Conservation (phyloP, 2,329 filamentous ascomycete genomes). For the Calycina herbarum region DNA sequence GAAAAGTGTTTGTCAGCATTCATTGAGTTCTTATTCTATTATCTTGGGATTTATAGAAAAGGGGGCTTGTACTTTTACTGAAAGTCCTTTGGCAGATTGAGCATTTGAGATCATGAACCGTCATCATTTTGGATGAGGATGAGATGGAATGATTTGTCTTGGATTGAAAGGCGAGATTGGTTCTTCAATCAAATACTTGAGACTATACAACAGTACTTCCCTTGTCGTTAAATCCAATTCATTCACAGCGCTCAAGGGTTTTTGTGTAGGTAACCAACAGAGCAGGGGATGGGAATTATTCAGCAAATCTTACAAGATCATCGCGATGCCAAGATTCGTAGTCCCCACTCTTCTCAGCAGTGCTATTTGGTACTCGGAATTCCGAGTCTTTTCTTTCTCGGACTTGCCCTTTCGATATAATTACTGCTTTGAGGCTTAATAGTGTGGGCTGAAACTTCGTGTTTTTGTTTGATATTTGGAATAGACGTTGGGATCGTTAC, state of each 20-base stretch:
- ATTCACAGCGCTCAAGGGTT: neutral
- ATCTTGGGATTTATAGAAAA: neutral
- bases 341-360: neutral
- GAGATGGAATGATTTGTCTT: neutral
- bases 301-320: neutral
- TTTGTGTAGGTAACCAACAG: neutral
- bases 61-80: conserved; percentile 17
- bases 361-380: conserved; percentile 11
- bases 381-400: conserved; percentile 2
- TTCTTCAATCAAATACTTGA: neutral
- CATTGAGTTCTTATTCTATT: neutral
- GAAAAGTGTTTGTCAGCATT: neutral
- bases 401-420: neutral
- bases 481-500: neutral
- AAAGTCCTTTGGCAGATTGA: conserved; percentile 17
- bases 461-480: neutral
- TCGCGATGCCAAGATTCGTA: too few species aligned
- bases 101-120: conserved; percentile 11
- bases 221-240: too few species aligned
- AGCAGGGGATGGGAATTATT: neutral
- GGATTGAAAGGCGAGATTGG: neutral
- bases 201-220: neutral
- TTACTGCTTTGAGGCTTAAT: neutral
- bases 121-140: neutral
- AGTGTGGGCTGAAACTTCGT: neutral